A percentile compares a stretch with the other conserved stretches of the same genome.
phyloP scores from a whole-genome alignment of 305 asterid genomes.

The Andrographis paniculata region DNA sequence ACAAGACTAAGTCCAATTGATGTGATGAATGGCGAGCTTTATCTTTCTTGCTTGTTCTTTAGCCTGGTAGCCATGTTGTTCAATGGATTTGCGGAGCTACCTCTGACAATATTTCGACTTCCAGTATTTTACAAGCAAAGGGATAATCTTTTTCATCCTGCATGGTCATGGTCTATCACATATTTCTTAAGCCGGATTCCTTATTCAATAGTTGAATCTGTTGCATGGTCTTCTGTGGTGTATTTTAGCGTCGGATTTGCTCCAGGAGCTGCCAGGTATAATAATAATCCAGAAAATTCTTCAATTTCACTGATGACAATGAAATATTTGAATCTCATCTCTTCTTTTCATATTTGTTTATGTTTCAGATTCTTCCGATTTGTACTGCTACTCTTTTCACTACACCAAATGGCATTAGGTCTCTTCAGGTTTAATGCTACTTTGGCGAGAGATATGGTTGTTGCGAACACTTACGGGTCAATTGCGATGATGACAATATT shows the following conservation, averaged over 20 bases:
- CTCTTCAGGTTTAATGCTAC: slow-evolving; percentile 82
- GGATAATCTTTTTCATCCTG: slow-evolving; percentile 85
- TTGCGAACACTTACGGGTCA: slow-evolving; percentile 74
- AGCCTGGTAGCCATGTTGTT: slow-evolving; percentile 84
- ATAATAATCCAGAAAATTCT: no score
- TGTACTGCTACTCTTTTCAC: slow-evolving; percentile 49
- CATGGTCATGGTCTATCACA: slow-evolving; percentile 80
- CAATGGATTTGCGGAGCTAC: slow-evolving; percentile 85
- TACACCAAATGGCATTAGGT: slow-evolving; percentile 92
- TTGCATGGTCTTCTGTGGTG: slow-evolving; percentile 68
- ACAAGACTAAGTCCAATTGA: no score
- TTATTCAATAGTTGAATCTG: slow-evolving; percentile 68
- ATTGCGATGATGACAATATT: slow-evolving; percentile 63
- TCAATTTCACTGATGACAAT: no score
- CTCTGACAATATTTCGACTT: slow-evolving; percentile 71
- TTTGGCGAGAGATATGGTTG: slow-evolving; percentile 64
- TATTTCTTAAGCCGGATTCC: slow-evolving; percentile 75
- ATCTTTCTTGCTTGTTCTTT: slow-evolving; percentile 64
- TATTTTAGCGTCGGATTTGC: slow-evolving; percentile 81
- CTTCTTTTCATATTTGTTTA: no score
- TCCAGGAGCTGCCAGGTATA: slow-evolving; percentile 66
- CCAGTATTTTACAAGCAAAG: slow-evolving; percentile 91
- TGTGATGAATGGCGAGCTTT: slow-evolving; percentile 51
- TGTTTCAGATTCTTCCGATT: slow-evolving; percentile 63
- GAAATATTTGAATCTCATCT: no score